Base-by-base conservation (phyloP, 2,329 filamentous ascomycete species). In the Phaeosphaeriaceae sp. region DNA sequence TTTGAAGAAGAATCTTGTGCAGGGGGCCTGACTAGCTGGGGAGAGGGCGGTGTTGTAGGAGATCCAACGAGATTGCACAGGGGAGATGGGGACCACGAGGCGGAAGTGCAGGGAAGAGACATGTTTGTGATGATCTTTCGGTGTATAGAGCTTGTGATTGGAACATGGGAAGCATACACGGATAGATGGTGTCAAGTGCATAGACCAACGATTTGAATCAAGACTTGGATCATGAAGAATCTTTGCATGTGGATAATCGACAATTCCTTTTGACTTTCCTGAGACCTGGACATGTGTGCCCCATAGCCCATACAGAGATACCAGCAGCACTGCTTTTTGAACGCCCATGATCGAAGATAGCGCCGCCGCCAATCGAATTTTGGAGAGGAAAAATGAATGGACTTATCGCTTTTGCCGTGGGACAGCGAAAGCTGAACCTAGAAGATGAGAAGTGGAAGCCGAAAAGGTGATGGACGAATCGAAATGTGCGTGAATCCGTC, bases 1-100 rank as follows among this genome's bases (percentile, higher is more conserved):
- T n/a, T 75, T 91, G 59, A 72, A 55, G 63, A 62, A 46, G 56
- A 67, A 63, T 48, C 53, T 75, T 47, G 61, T 70, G 28, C 11
- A 21, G 13, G 24, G 26, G n/a, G 48, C 49, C 17, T 70, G 59
- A 66, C 50, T 56, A 32, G 44, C 3, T 17, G 49, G 2, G n/a
- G 22, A 21, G 6, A 49, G 19, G 24, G 30, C 17, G 23, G n/a
- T 43, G 22, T 24, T 40, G n/a, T 42, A 40, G 35, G 30, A 35
- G 30, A 35, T 30, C 28, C 6, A 30, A 30, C 11, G 30, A 15
- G 7, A 35, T 15, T 11, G 10, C n/a, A n/a, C n/a, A n/a, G n/a
- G n/a, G n/a, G n/a, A n/a, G n/a, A n/a, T n/a, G n/a, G n/a, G n/a
- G n/a, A n/a, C n/a, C n/a, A n/a, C n/a, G n/a, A n/a, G n/a, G n/a